A percentile compares a stretch with the other conserved stretches of the same genome.
Evolutionary conservation across 2,329 filamentous ascomycete genomes (phyloP).

Genomic region (Trichoderma lentiforme): DNA sequence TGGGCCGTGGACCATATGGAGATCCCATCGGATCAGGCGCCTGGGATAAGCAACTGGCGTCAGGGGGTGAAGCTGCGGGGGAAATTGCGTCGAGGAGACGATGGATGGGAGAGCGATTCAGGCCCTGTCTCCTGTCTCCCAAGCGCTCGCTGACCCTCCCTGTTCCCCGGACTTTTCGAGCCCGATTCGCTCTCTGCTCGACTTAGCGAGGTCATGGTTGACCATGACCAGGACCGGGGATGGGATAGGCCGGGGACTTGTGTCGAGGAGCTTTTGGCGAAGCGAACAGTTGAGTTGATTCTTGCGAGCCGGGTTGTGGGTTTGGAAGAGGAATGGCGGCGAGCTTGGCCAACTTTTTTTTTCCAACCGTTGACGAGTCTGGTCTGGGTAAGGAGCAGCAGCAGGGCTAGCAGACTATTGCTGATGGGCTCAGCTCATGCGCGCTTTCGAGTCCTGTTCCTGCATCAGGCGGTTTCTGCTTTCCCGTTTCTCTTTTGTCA

Average conservation of each 20-base stretch:
- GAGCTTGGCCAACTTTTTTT: neutral
- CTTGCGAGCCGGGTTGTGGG: neutral
- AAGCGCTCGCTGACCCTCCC: constrained; percentile 1
- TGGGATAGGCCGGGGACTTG: neutral
- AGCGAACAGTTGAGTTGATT: neutral
- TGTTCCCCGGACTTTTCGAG: constrained; percentile 13
- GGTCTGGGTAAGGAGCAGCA: neutral
- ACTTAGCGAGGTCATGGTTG: neutral
- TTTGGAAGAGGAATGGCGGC: neutral
- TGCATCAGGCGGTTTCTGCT: neutral
- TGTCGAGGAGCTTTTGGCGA: neutral
- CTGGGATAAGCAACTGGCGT: constrained; percentile 18
- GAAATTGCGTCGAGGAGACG: constrained; percentile 18
- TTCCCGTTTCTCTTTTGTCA: neutral
- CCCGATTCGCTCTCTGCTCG: constrained; percentile 8
- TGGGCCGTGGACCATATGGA: constrained; percentile 17
- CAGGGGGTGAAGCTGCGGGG: constrained; percentile 18
- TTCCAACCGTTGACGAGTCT: neutral
- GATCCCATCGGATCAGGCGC: constrained; percentile 21
- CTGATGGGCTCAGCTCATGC: constrained; percentile 10
- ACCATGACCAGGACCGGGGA: neutral
- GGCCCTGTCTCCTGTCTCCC: neutral
- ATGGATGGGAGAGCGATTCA: constrained; percentile 7
- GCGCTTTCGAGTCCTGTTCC: neutral
- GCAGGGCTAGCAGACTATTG: neutral